Conservation (phyloP, 768 basidiomycete genomes). For the Tylopilus plumbeoviolaceoides region DNA sequence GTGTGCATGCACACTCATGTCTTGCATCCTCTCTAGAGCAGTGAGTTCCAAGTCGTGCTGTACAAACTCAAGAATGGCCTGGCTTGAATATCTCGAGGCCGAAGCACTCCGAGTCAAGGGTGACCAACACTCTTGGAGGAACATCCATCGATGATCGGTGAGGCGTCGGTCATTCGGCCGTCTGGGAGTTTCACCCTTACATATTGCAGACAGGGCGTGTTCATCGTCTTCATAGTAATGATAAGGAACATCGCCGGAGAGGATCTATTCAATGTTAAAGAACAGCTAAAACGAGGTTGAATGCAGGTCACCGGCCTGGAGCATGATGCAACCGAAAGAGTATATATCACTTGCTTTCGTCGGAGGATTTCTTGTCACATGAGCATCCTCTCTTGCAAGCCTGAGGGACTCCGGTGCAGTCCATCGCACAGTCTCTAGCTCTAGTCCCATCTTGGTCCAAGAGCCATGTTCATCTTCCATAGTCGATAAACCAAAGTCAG, state of each 20-base stretch:
- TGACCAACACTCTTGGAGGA: not conserved
- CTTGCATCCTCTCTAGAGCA: no score
- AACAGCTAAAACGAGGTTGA: not conserved
- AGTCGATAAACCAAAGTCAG: not conserved
- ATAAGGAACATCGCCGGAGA: not conserved
- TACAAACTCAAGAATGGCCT: not conserved
- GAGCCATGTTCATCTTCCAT: not conserved
- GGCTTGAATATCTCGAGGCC: not conserved
- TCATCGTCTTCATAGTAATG: not conserved
- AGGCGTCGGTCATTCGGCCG: not conserved
- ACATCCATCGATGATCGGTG: not conserved
- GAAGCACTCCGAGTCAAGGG: no score
- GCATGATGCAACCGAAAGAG: not conserved
- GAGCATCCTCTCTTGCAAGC: not conserved
- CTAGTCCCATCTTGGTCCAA: no score
- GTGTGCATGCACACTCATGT: not conserved
- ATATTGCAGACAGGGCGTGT: not conserved
- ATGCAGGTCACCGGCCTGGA: not conserved
- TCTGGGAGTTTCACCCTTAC: not conserved
- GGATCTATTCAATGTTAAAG: not conserved
- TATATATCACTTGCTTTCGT: not conserved
- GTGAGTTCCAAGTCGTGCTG: not conserved
- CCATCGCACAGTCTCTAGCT: no score
- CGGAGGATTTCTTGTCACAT: not conserved
- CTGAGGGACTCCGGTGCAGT: not conserved